Evolutionary conservation across 768 basidiomycete species (phyloP), one percentile per base, ranked within the genome.

Genomic region (Agaricus sinodeliciosus): DNA sequence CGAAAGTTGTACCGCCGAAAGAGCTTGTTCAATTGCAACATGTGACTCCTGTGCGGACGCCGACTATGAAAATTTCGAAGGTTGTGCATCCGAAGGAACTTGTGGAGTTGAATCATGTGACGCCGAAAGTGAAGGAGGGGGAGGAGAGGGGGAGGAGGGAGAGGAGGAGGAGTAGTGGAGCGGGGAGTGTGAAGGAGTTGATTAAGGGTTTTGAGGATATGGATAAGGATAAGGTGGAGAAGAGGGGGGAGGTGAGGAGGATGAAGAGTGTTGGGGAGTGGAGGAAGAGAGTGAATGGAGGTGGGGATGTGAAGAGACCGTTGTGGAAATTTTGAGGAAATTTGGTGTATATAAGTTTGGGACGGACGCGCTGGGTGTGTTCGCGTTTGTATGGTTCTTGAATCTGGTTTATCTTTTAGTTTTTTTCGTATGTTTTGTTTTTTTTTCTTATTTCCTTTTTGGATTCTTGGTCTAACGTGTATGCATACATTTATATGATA

Each of bases 181-280:
- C 78, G 12, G 74, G 76, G 47, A 88, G 85, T 59, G 88, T 90
- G 53, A 87, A 77, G 66, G 87, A 90, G 48, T 63, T 90, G 49
- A 79, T 89, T 48, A 73, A 67, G 63, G 76, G 71, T 27, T 90
- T 82, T 59, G 86, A 90, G 58, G 69, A 72, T 18, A 66, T 72
- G 61, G 61, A 60, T 44, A 62, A 47, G 48, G 22, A 57, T 53
- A 51, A 49, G 5, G 60, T 60, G 40, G 48, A 70, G 62, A 64
- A 66, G 61, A 63, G 67, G 50, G 64, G 67, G 50, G 64, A 54
- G 31, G 52, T 48, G 54, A 63, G 57, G 47, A 59, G 58, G 36
- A 55, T 43, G 50, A 44, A 43, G 45, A 53, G 51, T 22, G 28
- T 46, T 39, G 51, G 40, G 11, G 51, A 52, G 43, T 52, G 51